Base-by-base conservation (phyloP, 2,329 filamentous ascomycete genomes). In the Endothia cerciana region DNA sequence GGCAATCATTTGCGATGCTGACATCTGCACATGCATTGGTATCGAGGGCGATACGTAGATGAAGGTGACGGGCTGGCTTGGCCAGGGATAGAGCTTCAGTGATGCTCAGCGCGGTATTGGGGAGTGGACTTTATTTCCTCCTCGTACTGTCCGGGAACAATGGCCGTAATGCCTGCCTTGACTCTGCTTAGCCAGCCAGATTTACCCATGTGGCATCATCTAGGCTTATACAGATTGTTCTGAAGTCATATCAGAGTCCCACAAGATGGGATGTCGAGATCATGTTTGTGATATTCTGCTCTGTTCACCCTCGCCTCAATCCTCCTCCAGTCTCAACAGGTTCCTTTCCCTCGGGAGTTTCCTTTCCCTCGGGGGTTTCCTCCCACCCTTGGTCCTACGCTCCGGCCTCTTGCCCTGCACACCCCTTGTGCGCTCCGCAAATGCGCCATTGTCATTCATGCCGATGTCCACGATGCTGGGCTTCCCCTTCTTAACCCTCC, bases 311-410 rank as follows among this genome's bases (percentile, higher is more conserved):
- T 15, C 17, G 5, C 19, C 30, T 43, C 36, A 55, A 40, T 80
- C 77, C 2, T 74, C 70, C 45, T 81, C 67, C 71, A 84, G 78
- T 64, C 78, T 71, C 66, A 84, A 53, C 40, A 82, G 62, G 19
- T 81, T 78, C 36, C 75, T 73, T 60, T 77, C 71, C 70, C 72
- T 76, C 13, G 68, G 64, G 15, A 57, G 70, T 74, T 71, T 77
- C 74, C 73, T 79, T n/a, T n/a, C n/a, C 70, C 72, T 76, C 13
- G 68, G 64, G 15, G 60, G 70, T 74, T 71, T 77, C 74, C 73
- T 79, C 68, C 76, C 76, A 5, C 78, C 76, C 75, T 81, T 85
- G 8, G 77, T 77, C 67, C 80, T 74, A 67, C 80, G 74, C 69
- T 77, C 75, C n/a, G 73, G 69, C 4, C 72, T 70, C 30, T 76